Conservation (phyloP, 208 protist genomes). For the Acanthamoeba triangularis region DNA sequence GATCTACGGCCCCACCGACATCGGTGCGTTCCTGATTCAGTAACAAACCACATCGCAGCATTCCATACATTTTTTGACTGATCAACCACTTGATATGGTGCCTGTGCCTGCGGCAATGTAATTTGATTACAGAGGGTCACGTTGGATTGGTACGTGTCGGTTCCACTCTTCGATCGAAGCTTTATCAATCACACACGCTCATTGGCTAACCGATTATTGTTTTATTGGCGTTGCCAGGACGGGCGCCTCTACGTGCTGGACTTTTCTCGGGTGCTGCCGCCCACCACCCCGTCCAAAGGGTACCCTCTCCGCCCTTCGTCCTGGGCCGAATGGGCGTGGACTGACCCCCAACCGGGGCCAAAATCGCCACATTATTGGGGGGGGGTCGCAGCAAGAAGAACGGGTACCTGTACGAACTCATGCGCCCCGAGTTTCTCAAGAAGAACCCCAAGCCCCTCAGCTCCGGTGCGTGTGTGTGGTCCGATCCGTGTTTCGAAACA, state of each 20-base stretch:
- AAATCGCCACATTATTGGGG: background rate
- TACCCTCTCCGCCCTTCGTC: background rate
- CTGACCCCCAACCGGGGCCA: background rate
- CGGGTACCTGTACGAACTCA: slow-evolving; percentile 55
- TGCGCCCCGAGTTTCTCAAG: slow-evolving; percentile 41
- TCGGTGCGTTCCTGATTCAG: background rate
- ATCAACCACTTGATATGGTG: background rate
- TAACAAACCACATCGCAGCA: background rate
- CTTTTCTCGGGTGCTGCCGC: slow-evolving; percentile 58
- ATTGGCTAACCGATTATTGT: too few species aligned
- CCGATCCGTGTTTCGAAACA: background rate
- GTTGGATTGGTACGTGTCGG: slow-evolving; percentile 21
- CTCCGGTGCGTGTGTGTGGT: background rate
- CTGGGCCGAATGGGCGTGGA: too few species aligned
- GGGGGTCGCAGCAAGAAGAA: slow-evolving; percentile 36
- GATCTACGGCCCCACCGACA: slow-evolving; percentile 45
- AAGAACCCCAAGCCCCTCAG: slow-evolving; percentile 68
- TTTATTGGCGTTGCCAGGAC: background rate
- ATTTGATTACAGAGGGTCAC: background rate
- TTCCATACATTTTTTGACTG: too few species aligned
- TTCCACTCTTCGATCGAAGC: background rate
- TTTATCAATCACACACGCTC: background rate
- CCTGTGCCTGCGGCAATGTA: background rate
- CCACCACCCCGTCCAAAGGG: background rate
- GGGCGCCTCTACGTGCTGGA: slow-evolving; percentile 64